Percentiles rank a stretch among this genome's conserved stretches.
These are phyloP conservation scores for Triangularia setosa DNA, from an alignment of 2,329 filamentous ascomycete species.

Conservation along the genomic window DNA sequence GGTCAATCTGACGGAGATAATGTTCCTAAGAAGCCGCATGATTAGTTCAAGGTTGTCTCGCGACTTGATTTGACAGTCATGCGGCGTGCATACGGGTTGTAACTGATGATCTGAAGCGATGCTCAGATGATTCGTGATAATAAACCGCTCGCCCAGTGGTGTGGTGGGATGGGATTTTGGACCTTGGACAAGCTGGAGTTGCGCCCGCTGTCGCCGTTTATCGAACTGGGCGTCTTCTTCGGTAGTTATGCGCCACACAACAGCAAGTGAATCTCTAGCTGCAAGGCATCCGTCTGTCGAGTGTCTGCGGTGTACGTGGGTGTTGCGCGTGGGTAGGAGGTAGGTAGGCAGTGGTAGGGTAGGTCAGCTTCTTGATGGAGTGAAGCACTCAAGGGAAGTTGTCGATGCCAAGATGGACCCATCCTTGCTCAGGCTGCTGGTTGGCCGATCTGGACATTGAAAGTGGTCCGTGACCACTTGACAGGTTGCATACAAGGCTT, in stretches of 20 bases:
- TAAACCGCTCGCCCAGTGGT: not conserved
- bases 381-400: not conserved
- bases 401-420: not conserved
- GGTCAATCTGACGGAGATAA: not conserved
- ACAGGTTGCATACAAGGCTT: not conserved
- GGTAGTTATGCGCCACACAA: not conserved
- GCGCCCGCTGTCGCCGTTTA: not conserved
- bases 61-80: not conserved
- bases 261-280: not conserved
- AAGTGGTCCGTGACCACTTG: not conserved
- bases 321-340: not conserved
- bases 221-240: not conserved
- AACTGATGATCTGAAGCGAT: not conserved
- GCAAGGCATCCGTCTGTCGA: not conserved
- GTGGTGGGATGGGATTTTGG: not conserved
- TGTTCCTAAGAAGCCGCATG: not conserved
- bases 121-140: slow-evolving; percentile 1
- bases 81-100: not conserved
- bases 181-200: not conserved
- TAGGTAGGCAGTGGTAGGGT: not conserved
- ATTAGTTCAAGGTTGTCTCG: not conserved
- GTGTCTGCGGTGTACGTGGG: not conserved
- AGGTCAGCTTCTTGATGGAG: not conserved
- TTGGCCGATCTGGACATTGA: not conserved
- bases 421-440: not conserved